Percentiles rank a stretch among this genome's conserved stretches.
Conservation (phyloP, 768 basidiomycete species). For the Kwoniella dendrophila region DNA sequence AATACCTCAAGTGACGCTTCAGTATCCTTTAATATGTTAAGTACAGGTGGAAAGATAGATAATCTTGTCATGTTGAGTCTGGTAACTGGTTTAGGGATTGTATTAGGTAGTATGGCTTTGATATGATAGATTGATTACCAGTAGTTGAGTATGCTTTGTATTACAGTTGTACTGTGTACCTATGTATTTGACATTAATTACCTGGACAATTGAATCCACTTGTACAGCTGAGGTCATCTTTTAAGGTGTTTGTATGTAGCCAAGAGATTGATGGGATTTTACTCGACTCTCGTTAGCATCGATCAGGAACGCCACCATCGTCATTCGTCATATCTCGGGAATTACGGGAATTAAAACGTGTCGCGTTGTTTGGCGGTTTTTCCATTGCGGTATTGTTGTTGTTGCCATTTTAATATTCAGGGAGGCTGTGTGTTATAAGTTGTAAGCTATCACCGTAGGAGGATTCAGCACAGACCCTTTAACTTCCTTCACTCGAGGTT, state of each 20-base stretch:
- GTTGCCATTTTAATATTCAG: neutral
- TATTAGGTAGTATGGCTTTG: constrained; percentile 6
- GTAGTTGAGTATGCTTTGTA: too few relatives aligned
- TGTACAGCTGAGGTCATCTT: too few relatives aligned
- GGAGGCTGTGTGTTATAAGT: neutral
- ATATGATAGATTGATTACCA: neutral
- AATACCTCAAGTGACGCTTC: neutral
- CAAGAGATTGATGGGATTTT: too few relatives aligned
- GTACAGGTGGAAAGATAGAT: neutral
- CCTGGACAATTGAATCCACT: too few relatives aligned
- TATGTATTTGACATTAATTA: too few relatives aligned
- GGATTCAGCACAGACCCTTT: neutral
- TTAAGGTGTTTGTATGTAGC: neutral
- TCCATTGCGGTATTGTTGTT: neutral
- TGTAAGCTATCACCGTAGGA: neutral
- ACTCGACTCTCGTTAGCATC: neutral
- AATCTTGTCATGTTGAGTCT: neutral
- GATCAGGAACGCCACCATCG: constrained; percentile 11
- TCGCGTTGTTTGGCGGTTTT: constrained; percentile 26
- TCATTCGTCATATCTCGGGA: constrained; percentile 2
- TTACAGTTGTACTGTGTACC: too few relatives aligned
- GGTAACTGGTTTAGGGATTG: constrained; percentile 9
- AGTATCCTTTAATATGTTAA: neutral
- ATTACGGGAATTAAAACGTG: neutral
- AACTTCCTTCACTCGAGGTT: neutral